Conservation (phyloP, 2,329 filamentous ascomycete species). For the Ascochyta lentis region DNA sequence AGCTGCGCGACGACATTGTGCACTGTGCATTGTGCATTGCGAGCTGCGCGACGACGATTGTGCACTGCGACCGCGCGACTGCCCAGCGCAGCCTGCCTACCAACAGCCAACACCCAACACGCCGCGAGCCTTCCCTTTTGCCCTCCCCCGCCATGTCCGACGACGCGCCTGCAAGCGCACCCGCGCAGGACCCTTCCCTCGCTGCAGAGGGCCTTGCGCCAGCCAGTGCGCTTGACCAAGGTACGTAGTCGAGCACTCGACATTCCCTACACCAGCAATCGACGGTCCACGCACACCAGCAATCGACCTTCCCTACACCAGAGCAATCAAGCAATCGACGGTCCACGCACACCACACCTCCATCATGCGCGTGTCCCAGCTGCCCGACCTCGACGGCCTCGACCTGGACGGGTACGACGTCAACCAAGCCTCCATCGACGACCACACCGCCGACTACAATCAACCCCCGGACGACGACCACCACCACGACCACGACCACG, state of each 20-base stretch:
- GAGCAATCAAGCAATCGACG: too few species aligned
- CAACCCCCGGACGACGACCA: too few species aligned
- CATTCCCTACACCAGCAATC: too few species aligned
- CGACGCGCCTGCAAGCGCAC: constrained; percentile 39
- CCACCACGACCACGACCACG: too few species aligned
- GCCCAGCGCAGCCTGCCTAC: constrained; percentile 3
- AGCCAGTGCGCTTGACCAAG: constrained; percentile 39
- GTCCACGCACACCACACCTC: too few species aligned
- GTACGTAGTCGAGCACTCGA: constrained; percentile 26
- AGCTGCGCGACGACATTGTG: constrained; percentile 5
- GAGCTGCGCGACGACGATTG: not conserved
- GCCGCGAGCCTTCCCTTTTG: constrained; percentile 1
- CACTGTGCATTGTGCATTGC: not conserved
- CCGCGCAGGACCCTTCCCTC: constrained; percentile 36
- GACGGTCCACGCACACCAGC: too few species aligned
- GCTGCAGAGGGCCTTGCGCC: constrained; percentile 33
- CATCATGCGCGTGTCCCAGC: not conserved
- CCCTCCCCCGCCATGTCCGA: constrained; percentile 41
- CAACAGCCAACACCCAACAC: constrained; percentile 17
- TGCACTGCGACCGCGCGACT: not conserved
- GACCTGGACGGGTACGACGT: not conserved
- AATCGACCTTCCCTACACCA: too few species aligned
- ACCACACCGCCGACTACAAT: not conserved
- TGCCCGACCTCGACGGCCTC: not conserved
- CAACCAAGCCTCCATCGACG: not conserved